phyloP scores from a whole-genome alignment of 441 rosid species.

The Corymbia calophylla region DNA sequence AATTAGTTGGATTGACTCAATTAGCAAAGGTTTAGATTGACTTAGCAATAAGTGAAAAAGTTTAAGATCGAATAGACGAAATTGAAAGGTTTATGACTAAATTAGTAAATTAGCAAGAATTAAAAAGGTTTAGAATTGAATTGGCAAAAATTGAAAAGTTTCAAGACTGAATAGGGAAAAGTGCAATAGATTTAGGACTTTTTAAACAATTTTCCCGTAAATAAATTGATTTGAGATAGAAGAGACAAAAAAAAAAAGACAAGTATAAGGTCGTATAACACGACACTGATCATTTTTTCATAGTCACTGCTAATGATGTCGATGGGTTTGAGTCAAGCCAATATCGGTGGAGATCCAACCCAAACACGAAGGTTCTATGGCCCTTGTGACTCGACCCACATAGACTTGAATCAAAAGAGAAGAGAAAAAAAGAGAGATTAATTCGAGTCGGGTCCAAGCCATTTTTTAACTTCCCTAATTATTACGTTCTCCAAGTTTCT shows the following conservation, averaged over 20 bases:
- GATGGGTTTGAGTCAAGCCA: not conserved
- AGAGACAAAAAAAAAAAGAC: not conserved
- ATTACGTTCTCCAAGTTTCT: not conserved
- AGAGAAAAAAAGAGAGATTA: rapidly evolving
- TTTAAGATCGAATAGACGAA: too few relatives aligned
- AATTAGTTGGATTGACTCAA: too few relatives aligned
- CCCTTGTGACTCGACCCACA: too few relatives aligned
- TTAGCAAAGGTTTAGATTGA: too few relatives aligned
- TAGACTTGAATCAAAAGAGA: not conserved
- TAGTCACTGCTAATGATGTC: not conserved
- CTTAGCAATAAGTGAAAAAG: too few relatives aligned
- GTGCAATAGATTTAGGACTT: too few relatives aligned
- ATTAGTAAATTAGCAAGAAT: too few relatives aligned
- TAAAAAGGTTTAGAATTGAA: too few relatives aligned
- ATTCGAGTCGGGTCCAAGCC: not conserved
- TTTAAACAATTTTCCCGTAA: not conserved
- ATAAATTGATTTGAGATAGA: not conserved
- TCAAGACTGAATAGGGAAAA: too few relatives aligned
- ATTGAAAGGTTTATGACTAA: too few relatives aligned
- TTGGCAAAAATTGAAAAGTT: too few relatives aligned
- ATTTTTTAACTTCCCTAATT: not conserved
- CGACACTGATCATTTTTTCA: not conserved
- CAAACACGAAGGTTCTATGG: not conserved
- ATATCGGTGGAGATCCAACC: rapidly evolving
- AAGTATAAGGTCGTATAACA: not conserved